A percentile compares a stretch with the other conserved stretches of the same genome.
These are phyloP conservation scores for Teratosphaeria pseudoeucalypti DNA, from an alignment of 2,329 filamentous ascomycete species.

Conservation along the genomic window DNA sequence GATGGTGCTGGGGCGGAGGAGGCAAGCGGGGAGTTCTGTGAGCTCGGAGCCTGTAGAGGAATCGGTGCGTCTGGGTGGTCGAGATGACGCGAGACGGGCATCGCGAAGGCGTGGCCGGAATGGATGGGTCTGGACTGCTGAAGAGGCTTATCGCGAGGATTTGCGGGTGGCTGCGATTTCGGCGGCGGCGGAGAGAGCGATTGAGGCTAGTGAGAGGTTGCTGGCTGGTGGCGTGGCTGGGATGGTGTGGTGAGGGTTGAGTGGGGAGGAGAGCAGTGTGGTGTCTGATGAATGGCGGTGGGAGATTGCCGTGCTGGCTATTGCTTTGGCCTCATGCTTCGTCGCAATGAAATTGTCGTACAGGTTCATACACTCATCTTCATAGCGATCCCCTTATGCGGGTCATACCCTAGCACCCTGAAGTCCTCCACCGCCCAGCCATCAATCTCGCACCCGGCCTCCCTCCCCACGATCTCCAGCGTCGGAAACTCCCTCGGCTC, in stretches of 20 bases:
- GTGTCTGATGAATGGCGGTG: neutral
- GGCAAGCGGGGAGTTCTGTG: neutral
- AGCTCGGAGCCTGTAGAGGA: too few species aligned
- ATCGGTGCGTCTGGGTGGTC: too few species aligned
- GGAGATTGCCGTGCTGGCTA: neutral
- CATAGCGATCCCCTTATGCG: constrained; percentile 88
- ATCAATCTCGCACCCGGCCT: constrained; percentile 67
- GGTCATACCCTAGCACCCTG: constrained; percentile 75
- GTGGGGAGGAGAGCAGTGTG: neutral
- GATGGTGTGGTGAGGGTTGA: neutral
- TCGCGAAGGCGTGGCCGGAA: too few species aligned
- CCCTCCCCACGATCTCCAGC: constrained; percentile 55
- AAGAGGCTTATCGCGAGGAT: neutral
- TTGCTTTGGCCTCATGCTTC: too few species aligned
- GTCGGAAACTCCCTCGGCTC: constrained; percentile 74
- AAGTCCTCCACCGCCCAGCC: constrained; percentile 87
- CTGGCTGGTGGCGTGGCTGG: neutral
- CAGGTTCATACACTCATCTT: constrained; percentile 76
- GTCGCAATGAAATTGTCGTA: neutral
- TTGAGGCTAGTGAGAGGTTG: neutral
- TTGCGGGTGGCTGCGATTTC: neutral
- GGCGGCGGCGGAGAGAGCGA: neutral
- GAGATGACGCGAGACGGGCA: too few species aligned
- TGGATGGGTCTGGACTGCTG: neutral
- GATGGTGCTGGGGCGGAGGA: neutral